A percentile compares a stretch with the other conserved stretches of the same genome.
These are phyloP conservation scores for Luffa aegyptiaca DNA, from an alignment of 306 rosid genomes.

Conservation along the genomic window DNA sequence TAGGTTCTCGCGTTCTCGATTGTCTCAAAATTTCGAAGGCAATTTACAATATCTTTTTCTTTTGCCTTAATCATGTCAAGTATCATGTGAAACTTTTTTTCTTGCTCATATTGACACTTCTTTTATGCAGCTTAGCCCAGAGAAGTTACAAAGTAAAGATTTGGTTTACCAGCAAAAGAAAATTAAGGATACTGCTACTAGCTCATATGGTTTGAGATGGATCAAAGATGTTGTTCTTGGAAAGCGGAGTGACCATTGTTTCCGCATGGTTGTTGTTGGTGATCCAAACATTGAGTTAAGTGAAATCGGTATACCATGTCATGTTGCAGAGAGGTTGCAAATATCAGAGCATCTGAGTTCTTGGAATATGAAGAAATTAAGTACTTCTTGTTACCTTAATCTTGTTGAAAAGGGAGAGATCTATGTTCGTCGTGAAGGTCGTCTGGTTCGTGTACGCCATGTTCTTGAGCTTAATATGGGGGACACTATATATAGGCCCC, in stretches of 20 bases:
- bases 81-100: constrained; percentile 1
- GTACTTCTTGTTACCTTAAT: constrained; percentile 40
- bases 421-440: constrained; percentile 47
- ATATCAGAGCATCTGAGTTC: constrained; percentile 57
- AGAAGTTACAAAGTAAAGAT: constrained; percentile 35
- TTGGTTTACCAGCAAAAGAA: constrained; percentile 42
- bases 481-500: constrained; percentile 62
- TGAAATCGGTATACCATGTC: constrained; percentile 78
- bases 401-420: constrained; percentile 54
- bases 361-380: constrained; percentile 49
- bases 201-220: constrained; percentile 84
- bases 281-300: constrained; percentile 73
- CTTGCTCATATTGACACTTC: constrained; percentile 26
- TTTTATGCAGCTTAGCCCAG: constrained; percentile 62
- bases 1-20: constrained; percentile 72
- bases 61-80: constrained; percentile 9
- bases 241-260: constrained; percentile 75
- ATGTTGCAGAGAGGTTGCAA: constrained; percentile 68
- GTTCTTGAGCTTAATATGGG: constrained; percentile 49
- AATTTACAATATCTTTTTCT: constrained; percentile 19
- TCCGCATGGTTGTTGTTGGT: constrained; percentile 79
- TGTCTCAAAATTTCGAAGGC: constrained; percentile 83
- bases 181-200: constrained; percentile 54
- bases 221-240: constrained; percentile 89
- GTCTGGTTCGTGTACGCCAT: constrained; percentile 24